Evolutionary conservation across 2,329 filamentous ascomycete species (phyloP), one percentile per base, ranked within the genome.

Genomic region (Arthrobotrys sinensis): DNA sequence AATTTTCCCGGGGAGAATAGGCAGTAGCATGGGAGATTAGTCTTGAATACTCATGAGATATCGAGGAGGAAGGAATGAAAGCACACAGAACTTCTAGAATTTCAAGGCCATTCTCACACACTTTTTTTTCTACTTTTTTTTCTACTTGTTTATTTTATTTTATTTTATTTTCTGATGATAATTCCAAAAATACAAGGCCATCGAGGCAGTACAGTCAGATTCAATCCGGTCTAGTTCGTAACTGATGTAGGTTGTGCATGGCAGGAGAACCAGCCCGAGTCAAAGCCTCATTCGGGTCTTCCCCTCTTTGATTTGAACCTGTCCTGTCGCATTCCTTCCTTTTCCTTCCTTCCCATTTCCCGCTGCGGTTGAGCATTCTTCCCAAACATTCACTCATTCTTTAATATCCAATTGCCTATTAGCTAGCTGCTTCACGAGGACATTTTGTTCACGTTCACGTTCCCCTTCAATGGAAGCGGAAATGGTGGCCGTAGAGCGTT

Each of bases 1-100:
- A 57, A 60, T 71, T 69, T 64, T 53, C 46, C 68, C 40, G 68
- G 53, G 57, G 8, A 65, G 24, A 72, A 72, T 72, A 72, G 57
- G 68, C 68, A 72, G 48, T 72, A 72, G 55, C 38, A 48, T 57
- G 36, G 38, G 52, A 62, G 57, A 69, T 60, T 28, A 28, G 24
- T 28, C 4, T 28, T 28, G 24, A 28, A 28, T 28, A 28, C 24
- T 28, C 2, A 28, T 28, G 24, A 28, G 24, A 28, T 28, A 4
- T 28, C 24, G 24, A 28, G 24, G 24, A 28, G 12, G 48, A 55
- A 55, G 32, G 24, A 45, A 4, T 28, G 24, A 28, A 28, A n/a
- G n/a, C 24, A 28, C 2, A 28, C 24, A 4, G 24, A 4, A 28
- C 24, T 28, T 28, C 24, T 28, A 28, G 24, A 28, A 28, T 28